phyloP scores from a whole-genome alignment of 2,329 filamentous ascomycete genomes.

The Fusarium floridanum region DNA sequence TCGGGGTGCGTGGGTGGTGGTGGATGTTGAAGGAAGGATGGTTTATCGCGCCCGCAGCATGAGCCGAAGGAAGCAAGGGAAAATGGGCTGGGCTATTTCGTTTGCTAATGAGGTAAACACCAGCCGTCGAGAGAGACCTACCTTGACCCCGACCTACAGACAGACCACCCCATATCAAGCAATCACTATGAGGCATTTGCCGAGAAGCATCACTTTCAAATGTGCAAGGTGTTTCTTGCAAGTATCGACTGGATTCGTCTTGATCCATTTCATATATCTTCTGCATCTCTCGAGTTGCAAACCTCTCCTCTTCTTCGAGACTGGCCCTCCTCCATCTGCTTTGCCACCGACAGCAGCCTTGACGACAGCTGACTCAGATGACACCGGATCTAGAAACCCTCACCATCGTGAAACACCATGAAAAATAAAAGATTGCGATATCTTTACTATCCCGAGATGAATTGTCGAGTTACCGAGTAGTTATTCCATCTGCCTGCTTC shows the following conservation, averaged over 20 bases:
- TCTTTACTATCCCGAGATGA: neutral
- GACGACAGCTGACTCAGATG: constrained; percentile 40
- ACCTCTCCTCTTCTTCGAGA: neutral
- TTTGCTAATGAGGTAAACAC: constrained; percentile 33
- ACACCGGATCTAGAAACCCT: neutral
- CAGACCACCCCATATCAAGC: constrained; percentile 21
- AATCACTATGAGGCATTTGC: constrained; percentile 2
- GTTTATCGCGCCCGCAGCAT: constrained; percentile 16
- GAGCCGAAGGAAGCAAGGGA: constrained; percentile 21
- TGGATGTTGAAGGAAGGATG: constrained; percentile 11
- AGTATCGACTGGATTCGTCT: neutral
- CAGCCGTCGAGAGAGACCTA: constrained; percentile 24
- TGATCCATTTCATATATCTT: neutral
- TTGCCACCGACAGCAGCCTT: constrained; percentile 32
- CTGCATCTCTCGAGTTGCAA: constrained; percentile 29
- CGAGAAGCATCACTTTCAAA: neutral
- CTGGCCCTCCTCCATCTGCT: constrained; percentile 20
- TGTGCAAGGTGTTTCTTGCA: neutral
- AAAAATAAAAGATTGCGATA: neutral
- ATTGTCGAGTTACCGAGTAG: constrained; percentile 18
- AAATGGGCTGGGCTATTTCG: constrained; percentile 24
- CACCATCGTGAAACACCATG: neutral
- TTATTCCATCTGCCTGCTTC: neutral
- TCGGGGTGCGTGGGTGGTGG: constrained; percentile 6
- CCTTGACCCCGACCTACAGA: constrained; percentile 14